Conservation (phyloP, 1,284 basidiomycete species). For the Ganoderma sp. region DNA sequence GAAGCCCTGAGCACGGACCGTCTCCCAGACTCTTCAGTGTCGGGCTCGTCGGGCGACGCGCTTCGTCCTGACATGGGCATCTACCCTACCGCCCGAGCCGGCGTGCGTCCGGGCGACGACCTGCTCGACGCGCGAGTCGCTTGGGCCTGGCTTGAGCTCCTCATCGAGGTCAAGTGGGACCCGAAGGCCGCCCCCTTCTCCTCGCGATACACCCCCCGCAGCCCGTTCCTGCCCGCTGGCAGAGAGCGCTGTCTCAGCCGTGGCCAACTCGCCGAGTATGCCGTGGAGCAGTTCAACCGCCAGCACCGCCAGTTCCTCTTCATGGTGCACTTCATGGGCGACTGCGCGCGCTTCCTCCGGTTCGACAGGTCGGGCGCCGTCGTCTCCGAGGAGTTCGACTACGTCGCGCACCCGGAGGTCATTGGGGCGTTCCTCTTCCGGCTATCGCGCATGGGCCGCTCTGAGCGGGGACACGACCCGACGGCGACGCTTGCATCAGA, state of each 20-base stretch:
- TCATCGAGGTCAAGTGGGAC: conserved; percentile 9
- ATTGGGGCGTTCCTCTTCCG: conserved; percentile 1
- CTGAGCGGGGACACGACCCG: conserved; percentile 7
- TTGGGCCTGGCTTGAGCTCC: conserved; percentile 6
- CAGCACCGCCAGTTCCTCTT: conserved; percentile 15
- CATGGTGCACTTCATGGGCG: conserved; percentile 1
- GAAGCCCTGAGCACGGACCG: not conserved
- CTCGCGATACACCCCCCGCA: not conserved
- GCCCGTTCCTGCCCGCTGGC: conserved; percentile 3
- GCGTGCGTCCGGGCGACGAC: not conserved
- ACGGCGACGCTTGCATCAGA: conserved; percentile 1
- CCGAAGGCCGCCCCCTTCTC: not conserved
- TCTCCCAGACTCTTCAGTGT: not conserved
- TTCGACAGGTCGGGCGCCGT: conserved; percentile 9
- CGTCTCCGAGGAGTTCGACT: conserved; percentile 14
- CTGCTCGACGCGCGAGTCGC: not conserved
- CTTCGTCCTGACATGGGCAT: conserved; percentile 9
- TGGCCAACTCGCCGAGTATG: conserved; percentile 9
- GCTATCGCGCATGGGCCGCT: not conserved
- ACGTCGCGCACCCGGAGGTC: not conserved
- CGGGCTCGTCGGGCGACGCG: not conserved
- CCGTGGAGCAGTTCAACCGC: not conserved
- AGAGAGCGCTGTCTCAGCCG: not conserved
- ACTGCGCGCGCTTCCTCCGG: conserved; percentile 4
- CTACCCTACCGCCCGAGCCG: not conserved